Evolutionary conservation across 345 rosid genomes (phyloP).

Genomic region (Anacardium occidentale): DNA sequence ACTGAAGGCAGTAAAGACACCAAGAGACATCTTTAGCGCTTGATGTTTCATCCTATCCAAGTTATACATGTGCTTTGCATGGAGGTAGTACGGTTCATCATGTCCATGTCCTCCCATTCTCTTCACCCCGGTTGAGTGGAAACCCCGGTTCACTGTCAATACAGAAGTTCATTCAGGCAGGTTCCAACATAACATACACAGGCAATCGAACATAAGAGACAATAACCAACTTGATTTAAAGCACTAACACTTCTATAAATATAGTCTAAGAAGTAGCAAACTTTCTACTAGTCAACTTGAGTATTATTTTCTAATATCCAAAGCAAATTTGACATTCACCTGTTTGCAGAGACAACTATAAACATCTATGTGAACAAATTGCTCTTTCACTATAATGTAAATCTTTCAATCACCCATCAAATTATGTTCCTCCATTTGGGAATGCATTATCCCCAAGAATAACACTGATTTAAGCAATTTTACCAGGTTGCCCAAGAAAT

Average conservation of each 20-base stretch:
- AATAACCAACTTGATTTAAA: not conserved
- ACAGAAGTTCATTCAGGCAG: constrained; percentile 3
- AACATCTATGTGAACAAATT: not conserved
- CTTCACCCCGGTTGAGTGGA: constrained; percentile 77
- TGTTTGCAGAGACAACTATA: too few relatives aligned
- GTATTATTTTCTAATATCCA: not conserved
- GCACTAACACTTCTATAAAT: not conserved
- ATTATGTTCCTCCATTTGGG: not conserved
- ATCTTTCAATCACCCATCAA: not conserved
- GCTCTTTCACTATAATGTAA: not conserved
- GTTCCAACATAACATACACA: not conserved
- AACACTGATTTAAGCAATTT: not conserved
- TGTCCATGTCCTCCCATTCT: constrained; percentile 75
- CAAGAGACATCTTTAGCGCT: constrained; percentile 77
- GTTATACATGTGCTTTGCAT: constrained; percentile 98
- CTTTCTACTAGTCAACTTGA: not conserved
- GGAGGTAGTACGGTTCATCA: constrained; percentile 74
- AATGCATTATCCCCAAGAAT: not conserved
- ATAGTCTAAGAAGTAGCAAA: not conserved
- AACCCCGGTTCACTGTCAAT: constrained; percentile 36
- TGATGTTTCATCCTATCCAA: constrained; percentile 89
- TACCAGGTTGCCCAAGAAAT: too few relatives aligned
- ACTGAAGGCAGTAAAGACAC: constrained; percentile 82
- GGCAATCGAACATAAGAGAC: not conserved
- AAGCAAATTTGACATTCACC: not conserved